phyloP scores from a whole-genome alignment of 1,284 basidiomycete genomes.

The Fomitopsis schrenkii region DNA sequence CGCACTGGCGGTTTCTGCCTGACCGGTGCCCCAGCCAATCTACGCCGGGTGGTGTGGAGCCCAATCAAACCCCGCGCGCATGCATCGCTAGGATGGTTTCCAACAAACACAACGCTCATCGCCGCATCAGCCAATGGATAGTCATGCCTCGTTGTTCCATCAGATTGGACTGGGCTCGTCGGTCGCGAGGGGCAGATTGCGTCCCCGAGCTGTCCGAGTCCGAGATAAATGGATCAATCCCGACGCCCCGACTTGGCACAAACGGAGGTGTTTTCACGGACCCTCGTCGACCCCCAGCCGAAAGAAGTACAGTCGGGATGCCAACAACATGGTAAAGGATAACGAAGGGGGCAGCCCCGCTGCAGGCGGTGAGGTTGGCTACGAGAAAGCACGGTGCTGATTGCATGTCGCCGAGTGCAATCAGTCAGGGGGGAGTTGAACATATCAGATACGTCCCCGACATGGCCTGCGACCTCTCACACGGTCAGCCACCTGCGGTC shows the following conservation, averaged over 20 bases:
- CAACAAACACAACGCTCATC: neutral
- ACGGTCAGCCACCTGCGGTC: constrained; percentile 2
- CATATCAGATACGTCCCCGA: neutral
- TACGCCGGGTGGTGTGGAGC: neutral
- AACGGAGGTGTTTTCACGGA: neutral
- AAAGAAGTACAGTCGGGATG: neutral
- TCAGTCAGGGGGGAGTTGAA: neutral
- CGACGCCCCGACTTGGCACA: neutral
- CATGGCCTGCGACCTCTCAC: neutral
- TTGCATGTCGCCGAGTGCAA: neutral
- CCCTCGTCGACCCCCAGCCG: too few species aligned
- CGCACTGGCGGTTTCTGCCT: neutral
- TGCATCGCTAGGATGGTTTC: neutral
- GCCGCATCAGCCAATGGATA: neutral
- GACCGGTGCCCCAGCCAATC: constrained; percentile 1
- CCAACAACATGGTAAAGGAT: too few species aligned
- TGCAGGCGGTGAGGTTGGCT: too few species aligned
- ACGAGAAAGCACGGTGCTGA: neutral
- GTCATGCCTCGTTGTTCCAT: neutral
- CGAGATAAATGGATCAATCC: neutral
- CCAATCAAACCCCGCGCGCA: neutral
- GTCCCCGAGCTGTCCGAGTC: neutral
- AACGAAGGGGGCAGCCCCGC: too few species aligned
- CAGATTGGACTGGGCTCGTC: neutral
- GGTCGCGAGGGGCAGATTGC: neutral